Base-by-base conservation (phyloP, 176 grass and related monocot species). In the Zoysia pacifica region DNA sequence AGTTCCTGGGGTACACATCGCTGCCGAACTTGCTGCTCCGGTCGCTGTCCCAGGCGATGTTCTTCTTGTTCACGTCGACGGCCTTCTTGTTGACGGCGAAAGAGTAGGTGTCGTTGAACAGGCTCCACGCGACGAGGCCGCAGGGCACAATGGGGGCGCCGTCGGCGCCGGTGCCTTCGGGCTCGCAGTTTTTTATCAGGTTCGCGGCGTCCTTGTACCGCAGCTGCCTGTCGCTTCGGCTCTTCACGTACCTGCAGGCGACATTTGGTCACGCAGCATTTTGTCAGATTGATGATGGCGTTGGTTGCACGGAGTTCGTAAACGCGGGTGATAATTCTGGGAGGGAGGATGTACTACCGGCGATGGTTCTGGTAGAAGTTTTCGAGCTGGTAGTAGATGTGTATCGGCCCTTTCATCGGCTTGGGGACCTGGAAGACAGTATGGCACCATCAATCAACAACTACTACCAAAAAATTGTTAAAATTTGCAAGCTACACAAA, bases 301-400 rank as follows among this genome's bases (percentile, higher is more conserved):
- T n/a, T n/a, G n/a, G n/a, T n/a, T n/a, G n/a, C n/a, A n/a, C n/a
- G n/a, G n/a, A n/a, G n/a, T n/a, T n/a, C n/a, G n/a, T n/a, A n/a
- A n/a, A n/a, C n/a, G n/a, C n/a, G n/a, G n/a, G n/a, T n/a, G n/a
- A n/a, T n/a, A n/a, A n/a, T n/a, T n/a, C n/a, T n/a, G n/a, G n/a
- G n/a, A n/a, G n/a, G n/a, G n/a, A n/a, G n/a, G n/a, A n/a, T n/a
- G n/a, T n/a, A n/a, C 10, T 86, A 98, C 96, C 96, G 89, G 43
- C 92, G 88, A 87, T 99, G 96, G 47, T 99, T 99, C 67, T 99
- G 92, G 50, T 93, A 95, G 86, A 93, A 99, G 60, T 99, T 93
- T 56, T 93, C 92, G 4, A 95, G 86, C 84, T 95, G 83, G 41
- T 99, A 95, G 69, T 99, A 95, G 68, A 93, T 78, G 68, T 93